Evolutionary conservation across 2,329 filamentous ascomycete species (phyloP).

Genomic region (Xenosphaeropsis pyriputrescens): DNA sequence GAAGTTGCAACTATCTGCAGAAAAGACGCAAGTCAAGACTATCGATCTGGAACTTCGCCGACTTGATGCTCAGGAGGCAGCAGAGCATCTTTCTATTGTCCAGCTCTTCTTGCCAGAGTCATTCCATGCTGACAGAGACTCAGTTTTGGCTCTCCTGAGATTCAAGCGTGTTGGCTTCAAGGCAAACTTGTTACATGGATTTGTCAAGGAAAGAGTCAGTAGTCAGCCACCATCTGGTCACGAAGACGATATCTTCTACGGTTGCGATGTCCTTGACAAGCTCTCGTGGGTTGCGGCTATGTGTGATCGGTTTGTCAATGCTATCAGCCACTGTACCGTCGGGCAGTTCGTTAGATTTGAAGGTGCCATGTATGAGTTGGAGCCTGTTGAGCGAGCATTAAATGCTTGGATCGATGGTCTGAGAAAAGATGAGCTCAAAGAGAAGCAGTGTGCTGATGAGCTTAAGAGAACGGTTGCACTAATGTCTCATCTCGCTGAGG

Average conservation of each 20-base stretch:
- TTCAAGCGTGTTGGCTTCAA: conserved; percentile 87
- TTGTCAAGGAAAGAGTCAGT: conserved; percentile 65
- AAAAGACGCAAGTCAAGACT: conserved; percentile 86
- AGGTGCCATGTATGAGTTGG: conserved; percentile 70
- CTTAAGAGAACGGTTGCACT: conserved; percentile 74
- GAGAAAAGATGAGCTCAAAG: conserved; percentile 72
- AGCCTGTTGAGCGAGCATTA: conserved; percentile 78
- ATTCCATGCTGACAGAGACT: conserved; percentile 68
- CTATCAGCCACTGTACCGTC: conserved; percentile 64
- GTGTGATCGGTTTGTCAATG: conserved; percentile 71
- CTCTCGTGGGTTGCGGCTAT: conserved; percentile 71
- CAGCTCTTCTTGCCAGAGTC: conserved; percentile 79
- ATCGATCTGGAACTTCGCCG: conserved; percentile 82
- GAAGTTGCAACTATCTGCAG: conserved; percentile 79
- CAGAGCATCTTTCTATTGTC: conserved; percentile 78
- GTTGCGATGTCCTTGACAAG: conserved; percentile 72
- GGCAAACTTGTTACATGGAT: conserved; percentile 60
- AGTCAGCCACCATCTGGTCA: conserved; percentile 51
- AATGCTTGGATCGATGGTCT: conserved; percentile 81
- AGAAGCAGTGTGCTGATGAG: conserved; percentile 68
- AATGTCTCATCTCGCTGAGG: conserved; percentile 72
- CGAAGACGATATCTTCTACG: conserved; percentile 66
- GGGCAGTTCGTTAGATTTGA: conserved; percentile 69
- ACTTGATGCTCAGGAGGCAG: conserved; percentile 77
- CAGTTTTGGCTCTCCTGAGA: conserved; percentile 73